Base-by-base conservation (phyloP, 2,329 filamentous ascomycete species). In the Didymella sp. region DNA sequence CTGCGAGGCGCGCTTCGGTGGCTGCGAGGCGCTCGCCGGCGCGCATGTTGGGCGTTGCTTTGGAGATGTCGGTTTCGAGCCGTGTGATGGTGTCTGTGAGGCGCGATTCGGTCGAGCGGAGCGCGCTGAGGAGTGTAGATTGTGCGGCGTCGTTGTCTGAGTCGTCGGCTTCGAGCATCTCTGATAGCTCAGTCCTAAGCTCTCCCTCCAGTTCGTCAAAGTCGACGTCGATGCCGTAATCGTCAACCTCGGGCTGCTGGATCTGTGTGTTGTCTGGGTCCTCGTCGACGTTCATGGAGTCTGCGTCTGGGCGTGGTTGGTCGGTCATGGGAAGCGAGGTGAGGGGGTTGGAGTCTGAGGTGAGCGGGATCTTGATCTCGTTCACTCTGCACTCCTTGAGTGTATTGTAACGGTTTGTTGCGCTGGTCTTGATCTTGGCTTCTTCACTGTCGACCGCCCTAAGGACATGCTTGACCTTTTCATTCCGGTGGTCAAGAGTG, bases 11-110 rank as follows among this genome's bases (percentile, higher is more conserved):
- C 48, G 87, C 85, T 75, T 96, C 90, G 8, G 96, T 93, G 21
- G 87, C 89, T 72, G 95, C 91, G 5, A 99, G 83, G 46, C 94
- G 90, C 72, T 98, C 92, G 77, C 93, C 92, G 8, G 94, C 95
- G 68, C 94, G 91, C 87, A 96, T 96, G 76, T 99, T 98, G 24
- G 95, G 95, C 60, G 95, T 93, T 76, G 98, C 88, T 77, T 96
- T 96, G 73, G 96, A 92, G 19, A 99, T 85, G 66, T 96, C 91
- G 28, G 84, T 81, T 41, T 88, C 87, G 9, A 99, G 83, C 25
- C 84, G 83, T 19, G 84, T 82, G 62, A 99, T 92, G 69, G 87
- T 89, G 51, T 96, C 91, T 50, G 89, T 85, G 1, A 99, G 82
- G 56, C 84, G 83, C 42, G 90, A 86, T 70, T 97, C 94, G 22